Percentiles rank a stretch among this genome's conserved stretches.
Evolutionary conservation across 192 early-diverging fungal genomes (phyloP).

Genomic region (Linnemannia exigua): DNA sequence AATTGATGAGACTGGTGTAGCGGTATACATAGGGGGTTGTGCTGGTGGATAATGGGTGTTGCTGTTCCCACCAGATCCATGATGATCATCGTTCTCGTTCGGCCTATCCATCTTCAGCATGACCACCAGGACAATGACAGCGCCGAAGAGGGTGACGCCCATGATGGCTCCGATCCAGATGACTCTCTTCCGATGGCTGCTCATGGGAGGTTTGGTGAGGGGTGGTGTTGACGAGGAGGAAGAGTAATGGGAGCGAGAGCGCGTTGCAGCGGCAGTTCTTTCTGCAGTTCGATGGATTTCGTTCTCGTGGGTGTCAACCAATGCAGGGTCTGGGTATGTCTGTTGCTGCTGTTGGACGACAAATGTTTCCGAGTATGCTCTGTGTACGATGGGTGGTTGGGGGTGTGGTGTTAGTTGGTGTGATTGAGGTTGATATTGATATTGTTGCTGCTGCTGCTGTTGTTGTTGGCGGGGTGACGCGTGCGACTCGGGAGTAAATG

Average conservation of each 20-base stretch:
- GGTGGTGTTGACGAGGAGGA: not conserved
- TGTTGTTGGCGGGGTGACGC: not conserved
- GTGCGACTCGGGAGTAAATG: not conserved
- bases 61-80: not conserved
- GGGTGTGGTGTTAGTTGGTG: not conserved
- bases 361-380: not conserved
- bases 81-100: not conserved
- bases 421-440: not conserved
- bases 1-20: not conserved
- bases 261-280: not conserved
- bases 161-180: not conserved
- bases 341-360: not conserved
- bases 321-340: not conserved
- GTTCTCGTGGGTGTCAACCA: not conserved
- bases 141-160: not conserved
- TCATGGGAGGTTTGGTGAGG: not conserved
- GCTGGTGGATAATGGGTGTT: not conserved
- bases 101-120: not conserved
- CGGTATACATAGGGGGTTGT: not conserved
- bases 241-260: not conserved
- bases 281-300: not conserved
- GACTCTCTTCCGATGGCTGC: not conserved
- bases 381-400: not conserved
- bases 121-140: not conserved
- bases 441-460: not conserved